phyloP scores from a whole-genome alignment of 345 rosid genomes.

The Citrus glauca region DNA sequence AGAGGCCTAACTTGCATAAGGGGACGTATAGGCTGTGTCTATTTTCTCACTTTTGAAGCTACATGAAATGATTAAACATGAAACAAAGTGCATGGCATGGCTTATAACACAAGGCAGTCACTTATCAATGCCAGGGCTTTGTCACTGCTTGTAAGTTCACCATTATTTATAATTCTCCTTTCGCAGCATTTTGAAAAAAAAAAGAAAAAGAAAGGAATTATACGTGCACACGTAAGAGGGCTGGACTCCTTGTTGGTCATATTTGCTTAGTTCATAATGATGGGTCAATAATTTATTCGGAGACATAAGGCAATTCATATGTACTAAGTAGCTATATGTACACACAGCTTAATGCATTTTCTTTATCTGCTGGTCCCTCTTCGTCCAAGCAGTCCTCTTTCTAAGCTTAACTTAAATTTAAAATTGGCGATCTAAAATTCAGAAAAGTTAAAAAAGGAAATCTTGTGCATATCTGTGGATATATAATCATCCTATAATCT shows the following conservation, averaged over 20 bases:
- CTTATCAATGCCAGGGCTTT: neutral
- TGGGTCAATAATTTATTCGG: neutral
- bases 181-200: neutral
- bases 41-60: slow-evolving; percentile 16
- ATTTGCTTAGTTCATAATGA: neutral
- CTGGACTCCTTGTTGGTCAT: neutral
- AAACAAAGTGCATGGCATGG: slow-evolving; percentile 18
- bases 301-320: neutral
- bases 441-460: neutral
- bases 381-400: neutral
- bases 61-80: slow-evolving; percentile 13
- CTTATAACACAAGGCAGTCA: neutral
- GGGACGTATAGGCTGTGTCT: neutral
- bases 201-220: no score
- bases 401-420: no score
- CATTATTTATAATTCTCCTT: neutral
- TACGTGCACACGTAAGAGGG: no score
- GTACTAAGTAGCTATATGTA: neutral
- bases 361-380: neutral
- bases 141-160: no score
- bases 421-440: neutral
- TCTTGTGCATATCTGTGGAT: no score
- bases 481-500: neutral
- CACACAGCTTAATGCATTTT: neutral
- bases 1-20: neutral